Base-by-base conservation (phyloP, 2,329 filamentous ascomycete species). In the Boeremia exigua region DNA sequence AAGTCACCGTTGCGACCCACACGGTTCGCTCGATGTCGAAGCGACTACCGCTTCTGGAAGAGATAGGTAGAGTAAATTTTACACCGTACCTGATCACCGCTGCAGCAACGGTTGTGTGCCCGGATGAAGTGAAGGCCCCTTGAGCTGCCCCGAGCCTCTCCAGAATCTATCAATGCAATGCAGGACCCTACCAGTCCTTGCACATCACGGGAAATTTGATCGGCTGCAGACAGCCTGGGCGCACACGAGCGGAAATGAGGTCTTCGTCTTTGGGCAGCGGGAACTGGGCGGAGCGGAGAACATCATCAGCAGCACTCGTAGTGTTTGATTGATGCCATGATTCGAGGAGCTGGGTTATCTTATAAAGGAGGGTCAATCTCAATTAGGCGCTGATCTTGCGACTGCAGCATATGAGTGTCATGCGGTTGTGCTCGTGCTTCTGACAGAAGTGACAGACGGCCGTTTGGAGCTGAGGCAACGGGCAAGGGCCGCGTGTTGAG, bases 1-100 rank as follows among this genome's bases (percentile, higher is more conserved):
- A 69, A 50, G 48, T 60, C 56, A 50, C 53, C 45, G 47, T 46
- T 53, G 48, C 57, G 65, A 57, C 59, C 64, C 61, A 65, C 63
- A 53, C 48, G 19, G 19, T 23, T 23, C 19, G 61, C 66, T 65
- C 64, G 57, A 61, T 60, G 43, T 58, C 51, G 65, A 56, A 60
- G 55, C 39, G 43, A 55, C 56, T 63, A 46, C 61, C 56, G 49
- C 44, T 56, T 66, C 56, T 52, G 56, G 59, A 47, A 51, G 40
- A 36, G 11, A 34, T 28, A 46, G 11, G 29, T 28, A 46, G 30
- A 47, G 42, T 56, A 36, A 28, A 15, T 25, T 30, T 25, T 25
- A 25, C 43, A 23, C 48, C 29, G 47, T 56, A 47, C 53, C 53
- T 51, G 47, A 51, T 56, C 28, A 32, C 19, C 46, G 8, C 29